phyloP scores from a whole-genome alignment of 2,329 filamentous ascomycete species.

The Apiospora koreana region DNA sequence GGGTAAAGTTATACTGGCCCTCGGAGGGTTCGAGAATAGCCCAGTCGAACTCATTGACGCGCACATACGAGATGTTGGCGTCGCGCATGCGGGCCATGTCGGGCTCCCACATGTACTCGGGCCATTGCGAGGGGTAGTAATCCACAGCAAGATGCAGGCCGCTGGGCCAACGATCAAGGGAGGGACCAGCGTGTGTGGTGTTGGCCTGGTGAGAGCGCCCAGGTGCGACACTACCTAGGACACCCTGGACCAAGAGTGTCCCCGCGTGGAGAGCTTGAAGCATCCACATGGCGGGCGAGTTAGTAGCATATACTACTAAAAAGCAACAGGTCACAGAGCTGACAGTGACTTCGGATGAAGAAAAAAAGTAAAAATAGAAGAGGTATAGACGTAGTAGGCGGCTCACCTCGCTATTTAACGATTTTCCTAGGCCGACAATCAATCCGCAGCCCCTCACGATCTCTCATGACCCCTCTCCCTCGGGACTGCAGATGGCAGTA shows the following conservation, averaged over 20 bases:
- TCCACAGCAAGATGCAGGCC: conserved; percentile 23
- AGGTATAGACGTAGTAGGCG: background rate
- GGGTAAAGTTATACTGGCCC: conserved; percentile 23
- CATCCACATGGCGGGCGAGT: background rate
- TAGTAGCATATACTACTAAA: background rate
- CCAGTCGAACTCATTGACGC: conserved; percentile 27
- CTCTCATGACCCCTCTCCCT: background rate
- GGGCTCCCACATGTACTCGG: conserved; percentile 23
- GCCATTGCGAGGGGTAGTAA: conserved; percentile 27
- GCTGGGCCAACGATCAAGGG: conserved; percentile 19
- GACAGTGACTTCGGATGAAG: background rate
- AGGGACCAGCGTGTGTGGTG: background rate
- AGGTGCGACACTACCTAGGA: background rate
- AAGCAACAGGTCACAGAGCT: background rate
- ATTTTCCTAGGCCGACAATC: background rate
- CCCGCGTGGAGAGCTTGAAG: background rate
- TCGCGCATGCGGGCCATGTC: conserved; percentile 23
- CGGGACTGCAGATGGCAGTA: background rate
- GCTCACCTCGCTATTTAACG: background rate
- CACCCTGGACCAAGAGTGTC: background rate
- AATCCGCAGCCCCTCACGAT: background rate
- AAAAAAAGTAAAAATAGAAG: no score
- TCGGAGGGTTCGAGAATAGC: conserved; percentile 21
- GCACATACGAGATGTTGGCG: conserved; percentile 23
- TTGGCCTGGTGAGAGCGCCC: background rate